phyloP scores from a whole-genome alignment of 1,284 basidiomycete genomes.

The Cryptococcus jaspeensis region DNA sequence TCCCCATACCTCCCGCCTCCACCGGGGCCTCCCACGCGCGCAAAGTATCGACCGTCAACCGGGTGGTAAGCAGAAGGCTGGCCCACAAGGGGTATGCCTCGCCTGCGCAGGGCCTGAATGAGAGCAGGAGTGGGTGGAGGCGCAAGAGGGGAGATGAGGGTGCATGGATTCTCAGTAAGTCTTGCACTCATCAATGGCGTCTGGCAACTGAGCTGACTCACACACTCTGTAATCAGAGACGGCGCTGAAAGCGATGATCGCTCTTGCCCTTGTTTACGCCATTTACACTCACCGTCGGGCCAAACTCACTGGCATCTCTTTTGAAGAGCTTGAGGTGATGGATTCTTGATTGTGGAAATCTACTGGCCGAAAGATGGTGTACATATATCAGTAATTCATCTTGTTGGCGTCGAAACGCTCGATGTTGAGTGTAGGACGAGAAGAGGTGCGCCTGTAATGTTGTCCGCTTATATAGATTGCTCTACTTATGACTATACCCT shows the following conservation, averaged over 20 bases:
- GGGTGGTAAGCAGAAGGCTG: constrained; percentile 12
- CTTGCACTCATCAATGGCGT: too few species aligned
- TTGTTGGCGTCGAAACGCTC: too few species aligned
- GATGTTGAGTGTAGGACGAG: too few species aligned
- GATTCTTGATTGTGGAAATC: too few species aligned
- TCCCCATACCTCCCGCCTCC: neutral
- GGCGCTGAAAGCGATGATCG: constrained; percentile 10
- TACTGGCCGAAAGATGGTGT: too few species aligned
- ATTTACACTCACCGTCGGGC: constrained; percentile 14
- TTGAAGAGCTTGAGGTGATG: too few species aligned
- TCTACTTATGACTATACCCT: too few species aligned
- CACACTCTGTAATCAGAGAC: constrained; percentile 5
- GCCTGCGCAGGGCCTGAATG: neutral
- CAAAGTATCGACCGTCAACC: constrained; percentile 9
- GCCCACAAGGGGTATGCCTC: neutral
- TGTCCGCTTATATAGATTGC: too few species aligned
- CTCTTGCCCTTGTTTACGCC: constrained; percentile 20
- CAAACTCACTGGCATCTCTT: neutral
- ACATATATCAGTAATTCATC: too few species aligned
- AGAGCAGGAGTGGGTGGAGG: neutral
- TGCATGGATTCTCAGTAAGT: constrained; percentile 4
- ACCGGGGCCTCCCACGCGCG: neutral
- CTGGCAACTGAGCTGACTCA: too few species aligned
- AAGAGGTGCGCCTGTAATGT: too few species aligned
- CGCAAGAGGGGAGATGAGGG: neutral